phyloP scores from a whole-genome alignment of 805 yeast species.

The Nakazawaea peltata region DNA sequence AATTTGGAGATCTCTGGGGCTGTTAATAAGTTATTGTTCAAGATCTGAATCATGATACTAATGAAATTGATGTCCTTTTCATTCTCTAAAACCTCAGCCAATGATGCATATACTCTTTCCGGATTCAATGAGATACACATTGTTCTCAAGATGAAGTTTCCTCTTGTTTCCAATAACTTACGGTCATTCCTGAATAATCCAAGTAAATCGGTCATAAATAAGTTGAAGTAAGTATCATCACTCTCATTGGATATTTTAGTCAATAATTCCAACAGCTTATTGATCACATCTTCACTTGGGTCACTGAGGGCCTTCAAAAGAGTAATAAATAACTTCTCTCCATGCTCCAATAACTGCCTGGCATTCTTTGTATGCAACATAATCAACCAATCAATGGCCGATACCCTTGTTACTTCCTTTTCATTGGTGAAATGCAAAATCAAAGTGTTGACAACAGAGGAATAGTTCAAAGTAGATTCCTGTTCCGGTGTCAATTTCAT shows the following conservation, averaged over 20 bases:
- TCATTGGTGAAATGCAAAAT: constrained; percentile 66
- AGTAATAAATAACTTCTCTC: constrained; percentile 65
- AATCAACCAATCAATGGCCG: constrained; percentile 84
- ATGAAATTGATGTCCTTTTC: constrained; percentile 63
- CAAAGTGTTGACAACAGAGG: constrained; percentile 61
- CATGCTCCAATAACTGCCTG: constrained; percentile 41
- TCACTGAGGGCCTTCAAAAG: constrained; percentile 62
- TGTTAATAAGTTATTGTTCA: constrained; percentile 78
- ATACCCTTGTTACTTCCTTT: constrained; percentile 73
- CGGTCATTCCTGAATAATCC: constrained; percentile 64
- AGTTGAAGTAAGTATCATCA: constrained; percentile 67
- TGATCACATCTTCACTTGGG: constrained; percentile 71
- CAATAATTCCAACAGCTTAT: constrained; percentile 61
- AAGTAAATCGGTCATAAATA: constrained; percentile 66
- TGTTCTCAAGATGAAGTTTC: constrained; percentile 79
- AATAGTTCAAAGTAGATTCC: constrained; percentile 35
- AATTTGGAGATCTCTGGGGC: constrained; percentile 72
- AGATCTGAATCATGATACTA: constrained; percentile 74
- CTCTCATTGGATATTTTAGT: constrained; percentile 67
- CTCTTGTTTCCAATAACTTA: constrained; percentile 56
- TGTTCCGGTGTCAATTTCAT: constrained; percentile 32
- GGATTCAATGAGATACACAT: constrained; percentile 75
- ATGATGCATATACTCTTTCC: constrained; percentile 72
- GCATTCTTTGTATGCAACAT: constrained; percentile 71
- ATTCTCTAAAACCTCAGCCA: constrained; percentile 65